Percentiles rank a stretch among this genome's conserved stretches.
phyloP scores from a whole-genome alignment of 495 filamentous ascomycete species.

The Cercophora scortea region DNA sequence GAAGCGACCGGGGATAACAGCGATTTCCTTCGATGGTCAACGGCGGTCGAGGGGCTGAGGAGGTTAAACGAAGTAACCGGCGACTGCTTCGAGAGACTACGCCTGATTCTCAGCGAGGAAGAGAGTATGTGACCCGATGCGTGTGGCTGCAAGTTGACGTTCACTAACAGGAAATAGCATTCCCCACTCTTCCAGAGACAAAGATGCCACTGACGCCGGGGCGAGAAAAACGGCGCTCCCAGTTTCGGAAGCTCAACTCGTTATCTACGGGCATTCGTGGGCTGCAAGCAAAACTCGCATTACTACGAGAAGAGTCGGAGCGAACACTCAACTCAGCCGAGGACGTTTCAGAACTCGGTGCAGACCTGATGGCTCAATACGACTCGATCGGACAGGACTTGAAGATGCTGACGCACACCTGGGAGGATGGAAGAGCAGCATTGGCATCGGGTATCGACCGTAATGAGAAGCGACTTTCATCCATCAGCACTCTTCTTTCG shows the following conservation, averaged over 20 bases:
- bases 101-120: slow-evolving; percentile 68
- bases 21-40: slow-evolving; percentile 74
- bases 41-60: slow-evolving; percentile 68
- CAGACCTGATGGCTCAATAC: slow-evolving; percentile 76
- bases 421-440: slow-evolving; percentile 77
- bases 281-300: slow-evolving; percentile 89
- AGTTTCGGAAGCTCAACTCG: slow-evolving; percentile 76
- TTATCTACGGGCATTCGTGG: slow-evolving; percentile 86
- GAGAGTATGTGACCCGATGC: slow-evolving; percentile 53
- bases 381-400: slow-evolving; percentile 90
- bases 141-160: slow-evolving; percentile 4
- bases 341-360: slow-evolving; percentile 64
- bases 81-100: slow-evolving; percentile 47
- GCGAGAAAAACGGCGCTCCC: slow-evolving; percentile 72
- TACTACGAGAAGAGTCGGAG: slow-evolving; percentile 84
- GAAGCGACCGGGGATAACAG: slow-evolving; percentile 75
- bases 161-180: slow-evolving; percentile 19
- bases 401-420: slow-evolving; percentile 73
- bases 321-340: slow-evolving; percentile 64
- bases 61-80: slow-evolving; percentile 51
- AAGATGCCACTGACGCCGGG: slow-evolving; percentile 63
- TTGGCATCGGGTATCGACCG: slow-evolving; percentile 66
- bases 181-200: slow-evolving; percentile 43
- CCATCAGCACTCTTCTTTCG: slow-evolving; percentile 61
- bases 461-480: slow-evolving; percentile 62